A percentile compares a stretch with the other conserved stretches of the same genome.
phyloP scores from a whole-genome alignment of 2,329 filamentous ascomycete species.

The Eutypa lata region DNA sequence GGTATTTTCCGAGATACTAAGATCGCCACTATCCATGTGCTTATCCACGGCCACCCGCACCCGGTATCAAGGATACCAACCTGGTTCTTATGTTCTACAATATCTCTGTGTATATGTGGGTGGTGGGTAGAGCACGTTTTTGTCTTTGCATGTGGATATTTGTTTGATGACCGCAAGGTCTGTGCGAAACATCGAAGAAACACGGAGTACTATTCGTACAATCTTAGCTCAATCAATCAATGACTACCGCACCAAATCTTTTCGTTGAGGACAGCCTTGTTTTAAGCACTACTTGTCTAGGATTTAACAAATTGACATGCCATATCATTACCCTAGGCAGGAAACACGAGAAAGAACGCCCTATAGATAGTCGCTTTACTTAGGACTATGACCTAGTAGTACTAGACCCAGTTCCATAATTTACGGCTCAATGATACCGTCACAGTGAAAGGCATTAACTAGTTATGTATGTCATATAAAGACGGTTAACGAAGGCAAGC shows the following conservation, averaged over 20 bases:
- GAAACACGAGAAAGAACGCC: too few relatives aligned
- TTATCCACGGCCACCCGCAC: slow-evolving; percentile 9
- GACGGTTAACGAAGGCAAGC: too few relatives aligned
- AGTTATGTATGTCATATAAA: not conserved
- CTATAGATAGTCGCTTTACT: too few relatives aligned
- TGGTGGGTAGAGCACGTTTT: too few relatives aligned
- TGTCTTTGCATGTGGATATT: slow-evolving; percentile 2
- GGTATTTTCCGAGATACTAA: slow-evolving; percentile 23
- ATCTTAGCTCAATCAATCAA: slow-evolving; percentile 10
- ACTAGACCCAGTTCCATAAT: too few relatives aligned
- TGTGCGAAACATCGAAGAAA: slow-evolving; percentile 3
- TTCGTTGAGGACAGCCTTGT: too few relatives aligned
- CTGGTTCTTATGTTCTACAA: not conserved
- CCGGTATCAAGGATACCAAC: slow-evolving; percentile 4
- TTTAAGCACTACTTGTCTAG: too few relatives aligned
- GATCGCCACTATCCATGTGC: not conserved
- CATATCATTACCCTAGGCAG: too few relatives aligned
- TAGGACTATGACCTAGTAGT: too few relatives aligned
- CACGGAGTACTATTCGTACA: slow-evolving; percentile 6
- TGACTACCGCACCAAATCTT: too few relatives aligned
- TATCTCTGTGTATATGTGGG: too few relatives aligned
- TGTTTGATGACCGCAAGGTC: slow-evolving; percentile 8
- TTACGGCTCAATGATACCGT: not conserved
- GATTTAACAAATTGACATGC: too few relatives aligned
- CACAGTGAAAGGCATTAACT: not conserved